phyloP scores from a whole-genome alignment of 2,329 filamentous ascomycete species.

The Fusarium agapanthi region DNA sequence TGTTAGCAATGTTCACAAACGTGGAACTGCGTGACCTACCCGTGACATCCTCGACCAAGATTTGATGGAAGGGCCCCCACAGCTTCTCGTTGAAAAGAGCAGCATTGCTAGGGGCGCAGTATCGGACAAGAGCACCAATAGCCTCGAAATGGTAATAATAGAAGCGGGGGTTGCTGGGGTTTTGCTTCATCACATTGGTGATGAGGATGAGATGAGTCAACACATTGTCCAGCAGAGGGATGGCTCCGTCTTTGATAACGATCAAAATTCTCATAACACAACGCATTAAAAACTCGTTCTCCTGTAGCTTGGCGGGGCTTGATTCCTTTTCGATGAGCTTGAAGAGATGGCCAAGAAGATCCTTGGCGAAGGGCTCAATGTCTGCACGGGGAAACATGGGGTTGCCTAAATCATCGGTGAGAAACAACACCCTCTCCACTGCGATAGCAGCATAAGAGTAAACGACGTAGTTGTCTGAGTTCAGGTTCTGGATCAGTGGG shows the following conservation, averaged over 20 bases:
- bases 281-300: slow-evolving; percentile 98
- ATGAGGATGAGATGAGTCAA: slow-evolving; percentile 87
- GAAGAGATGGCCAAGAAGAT: slow-evolving; percentile 90
- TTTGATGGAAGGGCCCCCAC: slow-evolving; percentile 82
- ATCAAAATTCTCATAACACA: slow-evolving; percentile 98
- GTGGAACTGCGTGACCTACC: slow-evolving; percentile 55
- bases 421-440: slow-evolving; percentile 89
- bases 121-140: slow-evolving; percentile 82
- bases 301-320: slow-evolving; percentile 91
- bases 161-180: slow-evolving; percentile 96
- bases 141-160: slow-evolving; percentile 99
- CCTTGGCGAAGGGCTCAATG: slow-evolving; percentile 83
- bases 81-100: slow-evolving; percentile 81
- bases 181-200: slow-evolving; percentile 89
- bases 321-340: slow-evolving; percentile 86
- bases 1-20: slow-evolving; percentile 42
- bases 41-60: slow-evolving; percentile 83
- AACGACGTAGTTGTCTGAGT: slow-evolving; percentile 91
- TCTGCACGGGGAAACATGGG: slow-evolving; percentile 82
- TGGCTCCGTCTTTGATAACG: slow-evolving; percentile 85
- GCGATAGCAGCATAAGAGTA: slow-evolving; percentile 98
- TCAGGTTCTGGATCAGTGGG: slow-evolving; percentile 89
- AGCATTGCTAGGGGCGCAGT: slow-evolving; percentile 71
- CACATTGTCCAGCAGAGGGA: slow-evolving; percentile 78
- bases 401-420: slow-evolving; percentile 78